Percentiles rank a stretch among this genome's conserved stretches.
Evolutionary conservation across 2,329 filamentous ascomycete species (phyloP).

Genomic region (Phyllosticta citribraziliensis): DNA sequence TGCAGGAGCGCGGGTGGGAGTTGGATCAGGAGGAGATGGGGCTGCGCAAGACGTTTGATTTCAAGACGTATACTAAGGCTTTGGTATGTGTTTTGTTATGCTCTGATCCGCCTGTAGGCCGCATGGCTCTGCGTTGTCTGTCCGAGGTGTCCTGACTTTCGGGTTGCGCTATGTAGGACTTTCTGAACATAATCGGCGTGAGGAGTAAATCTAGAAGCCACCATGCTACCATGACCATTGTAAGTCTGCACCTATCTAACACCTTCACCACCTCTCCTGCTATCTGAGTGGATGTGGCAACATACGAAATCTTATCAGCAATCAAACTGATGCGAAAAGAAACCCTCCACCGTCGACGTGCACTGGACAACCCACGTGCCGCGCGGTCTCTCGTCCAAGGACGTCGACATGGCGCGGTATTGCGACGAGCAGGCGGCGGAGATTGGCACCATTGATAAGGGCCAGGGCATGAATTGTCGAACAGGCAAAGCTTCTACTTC

Average conservation of each 20-base stretch:
- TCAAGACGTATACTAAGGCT: background rate
- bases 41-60: background rate
- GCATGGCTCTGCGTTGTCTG: too few species aligned
- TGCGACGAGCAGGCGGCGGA: constrained; percentile 12
- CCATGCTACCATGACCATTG: background rate
- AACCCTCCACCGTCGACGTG: constrained; percentile 12
- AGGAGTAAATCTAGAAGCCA: background rate
- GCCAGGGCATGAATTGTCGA: background rate
- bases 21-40: background rate
- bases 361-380: constrained; percentile 14
- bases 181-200: background rate
- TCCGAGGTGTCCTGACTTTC: background rate
- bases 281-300: background rate
- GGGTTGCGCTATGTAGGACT: background rate
- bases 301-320: background rate
- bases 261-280: background rate
- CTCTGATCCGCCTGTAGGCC: too few species aligned
- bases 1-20: constrained; percentile 11
- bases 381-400: constrained; percentile 12
- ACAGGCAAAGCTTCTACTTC: background rate
- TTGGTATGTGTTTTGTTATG: background rate
- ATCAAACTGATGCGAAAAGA: background rate
- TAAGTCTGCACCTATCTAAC: background rate
- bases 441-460: constrained; percentile 11
- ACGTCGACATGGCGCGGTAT: constrained; percentile 12